Base-by-base conservation (phyloP, 495 filamentous ascomycete species). In the Aspergillus egyptiacus region DNA sequence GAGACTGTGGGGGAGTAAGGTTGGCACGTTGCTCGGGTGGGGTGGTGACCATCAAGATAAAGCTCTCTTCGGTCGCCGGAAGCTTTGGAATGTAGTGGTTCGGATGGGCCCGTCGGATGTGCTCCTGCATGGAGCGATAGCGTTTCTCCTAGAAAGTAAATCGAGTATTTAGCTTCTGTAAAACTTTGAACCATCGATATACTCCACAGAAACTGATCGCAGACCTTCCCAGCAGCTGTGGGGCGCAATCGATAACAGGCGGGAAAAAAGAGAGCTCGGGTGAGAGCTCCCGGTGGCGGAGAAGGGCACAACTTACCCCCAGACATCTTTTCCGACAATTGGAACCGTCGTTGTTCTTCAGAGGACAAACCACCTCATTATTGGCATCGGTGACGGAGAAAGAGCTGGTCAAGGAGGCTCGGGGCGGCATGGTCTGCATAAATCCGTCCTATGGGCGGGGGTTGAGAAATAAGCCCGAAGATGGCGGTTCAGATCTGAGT, bases 91-190 rank as follows among this genome's bases (percentile, higher is more conserved):
- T 96, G 69, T 96, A 98, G 69, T 96, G 84, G 61, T 94, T 91
- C 45, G 93, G 94, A 69, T 98, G 93, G 63, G 93, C 93, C 66
- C 93, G 83, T 57, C 93, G 88, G 57, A 98, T 97, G 62, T 98
- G 93, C 78, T 98, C 93, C 73, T 96, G 94, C 87, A 98, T 98
- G 42, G 91, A 96, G 63, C 93, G 91, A 76, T 89, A 98, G 59
- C 90, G 84, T 70, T 96, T 95, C 73, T 96, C 90, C 89, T 96
- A 69, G 63, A 56, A 38, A 36, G 40, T 17, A 22, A 38, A 32
- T 38, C 50, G 33, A 35, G 40, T 47, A 44, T n/a, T 70, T 63
- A 68, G 65, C 56, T 51, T 38, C 17, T 30, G 11, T 23, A 9
- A 18, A 25, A 37, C 6, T 42, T 37, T 11, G 4, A 1, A 3